Conservation (phyloP, 2,329 filamentous ascomycete genomes). For the Coniochaeta hoffmannii region DNA sequence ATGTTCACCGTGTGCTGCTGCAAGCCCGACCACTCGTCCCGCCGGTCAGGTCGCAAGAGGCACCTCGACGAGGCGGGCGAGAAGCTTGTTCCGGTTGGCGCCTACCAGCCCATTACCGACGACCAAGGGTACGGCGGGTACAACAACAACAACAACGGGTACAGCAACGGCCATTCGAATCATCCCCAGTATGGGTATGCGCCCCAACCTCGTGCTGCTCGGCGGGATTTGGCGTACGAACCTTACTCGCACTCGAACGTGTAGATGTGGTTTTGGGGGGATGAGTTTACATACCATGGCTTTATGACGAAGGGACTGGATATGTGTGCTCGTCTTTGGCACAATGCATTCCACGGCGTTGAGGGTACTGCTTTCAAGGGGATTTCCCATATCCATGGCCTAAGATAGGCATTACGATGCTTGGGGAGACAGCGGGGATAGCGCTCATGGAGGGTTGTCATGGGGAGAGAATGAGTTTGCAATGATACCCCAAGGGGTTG, state of each 20-base stretch:
- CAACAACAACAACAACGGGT: conserved; percentile 21
- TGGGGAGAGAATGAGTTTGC: not conserved
- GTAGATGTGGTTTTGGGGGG: conserved; percentile 23
- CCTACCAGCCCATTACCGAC: conserved; percentile 39
- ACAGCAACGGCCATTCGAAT: conserved; percentile 30
- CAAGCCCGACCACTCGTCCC: conserved; percentile 46
- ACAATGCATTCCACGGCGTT: not conserved
- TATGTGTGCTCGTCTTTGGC: not conserved
- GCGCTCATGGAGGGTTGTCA: not conserved
- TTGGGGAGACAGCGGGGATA: not conserved
- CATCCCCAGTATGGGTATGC: conserved; percentile 25
- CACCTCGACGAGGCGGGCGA: conserved; percentile 32
- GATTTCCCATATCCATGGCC: not conserved
- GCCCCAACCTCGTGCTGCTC: conserved; percentile 24
- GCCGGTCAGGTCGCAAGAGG: conserved; percentile 16
- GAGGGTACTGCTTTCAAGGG: not conserved
- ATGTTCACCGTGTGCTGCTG: conserved; percentile 88
- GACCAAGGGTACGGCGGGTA: conserved; percentile 25
- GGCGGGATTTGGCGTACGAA: conserved; percentile 52
- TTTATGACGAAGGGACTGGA: not conserved
- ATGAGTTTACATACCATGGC: not conserved
- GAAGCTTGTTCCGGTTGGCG: conserved; percentile 38
- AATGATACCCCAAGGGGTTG: not conserved
- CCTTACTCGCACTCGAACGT: conserved; percentile 50
- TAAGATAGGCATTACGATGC: not conserved